Conservation (phyloP, 2,329 filamentous ascomycete genomes). For the Chaetomiaceae sp. region DNA sequence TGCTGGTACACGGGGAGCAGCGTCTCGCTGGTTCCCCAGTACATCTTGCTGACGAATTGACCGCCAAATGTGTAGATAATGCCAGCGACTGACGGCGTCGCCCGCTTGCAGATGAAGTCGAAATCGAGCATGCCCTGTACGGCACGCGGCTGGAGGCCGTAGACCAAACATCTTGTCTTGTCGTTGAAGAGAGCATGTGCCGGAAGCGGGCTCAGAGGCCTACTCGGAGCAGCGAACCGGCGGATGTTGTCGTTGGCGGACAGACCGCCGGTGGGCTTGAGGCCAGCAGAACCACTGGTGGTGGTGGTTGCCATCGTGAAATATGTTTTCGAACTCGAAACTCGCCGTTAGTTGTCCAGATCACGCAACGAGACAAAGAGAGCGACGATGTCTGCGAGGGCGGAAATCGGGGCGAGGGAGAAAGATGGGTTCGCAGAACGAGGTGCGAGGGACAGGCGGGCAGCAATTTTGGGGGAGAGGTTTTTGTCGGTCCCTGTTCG, state of each 20-base stretch:
- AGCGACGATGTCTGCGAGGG: slow-evolving; percentile 8
- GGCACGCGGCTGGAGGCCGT: slow-evolving; percentile 93
- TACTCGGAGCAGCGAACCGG: slow-evolving; percentile 88
- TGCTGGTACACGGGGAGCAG: slow-evolving; percentile 97
- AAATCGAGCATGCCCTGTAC: slow-evolving; percentile 96
- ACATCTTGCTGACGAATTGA: slow-evolving; percentile 99
- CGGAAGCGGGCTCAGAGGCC: slow-evolving; percentile 82
- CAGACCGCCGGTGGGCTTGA: slow-evolving; percentile 41
- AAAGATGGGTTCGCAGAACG: slow-evolving; percentile 20
- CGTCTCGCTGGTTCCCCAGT: slow-evolving; percentile 99
- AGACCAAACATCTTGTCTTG: slow-evolving; percentile 99
- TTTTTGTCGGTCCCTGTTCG: slow-evolving; percentile 24
- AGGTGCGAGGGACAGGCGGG: slow-evolving; percentile 20
- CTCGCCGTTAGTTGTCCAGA: slow-evolving; percentile 12
- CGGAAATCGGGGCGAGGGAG: slow-evolving; percentile 9
- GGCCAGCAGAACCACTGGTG: slow-evolving; percentile 36
- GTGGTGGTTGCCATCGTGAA: slow-evolving; percentile 51
- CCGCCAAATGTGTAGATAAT: slow-evolving; percentile 99
- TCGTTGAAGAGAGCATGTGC: slow-evolving; percentile 93
- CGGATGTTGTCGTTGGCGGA: slow-evolving; percentile 98
- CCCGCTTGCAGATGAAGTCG: slow-evolving; percentile 99
- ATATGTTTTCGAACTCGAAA: slow-evolving; percentile 22
- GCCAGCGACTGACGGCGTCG: slow-evolving; percentile 91
- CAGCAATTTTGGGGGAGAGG: slow-evolving; percentile 22
- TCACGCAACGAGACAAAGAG: slow-evolving; percentile 11